Evolutionary conservation across 2,329 filamentous ascomycete genomes (phyloP).

Genomic region (Colletotrichum echinochloae): DNA sequence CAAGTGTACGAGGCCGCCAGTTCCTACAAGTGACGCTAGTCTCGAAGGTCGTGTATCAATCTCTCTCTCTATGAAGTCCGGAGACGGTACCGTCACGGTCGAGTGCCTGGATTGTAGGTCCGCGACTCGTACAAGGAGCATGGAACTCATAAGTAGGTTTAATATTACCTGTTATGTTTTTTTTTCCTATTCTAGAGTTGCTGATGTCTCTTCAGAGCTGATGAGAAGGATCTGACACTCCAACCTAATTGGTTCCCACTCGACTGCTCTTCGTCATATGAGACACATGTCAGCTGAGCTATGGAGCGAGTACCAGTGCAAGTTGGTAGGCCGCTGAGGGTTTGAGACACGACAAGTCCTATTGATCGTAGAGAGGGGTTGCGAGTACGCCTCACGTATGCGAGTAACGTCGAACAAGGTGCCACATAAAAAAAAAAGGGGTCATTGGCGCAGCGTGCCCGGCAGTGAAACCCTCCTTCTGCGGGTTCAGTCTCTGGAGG

Average conservation of each 20-base stretch:
- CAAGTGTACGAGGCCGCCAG: not conserved
- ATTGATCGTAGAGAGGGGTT: too few species aligned
- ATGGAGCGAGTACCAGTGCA: too few species aligned
- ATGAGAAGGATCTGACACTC: not conserved
- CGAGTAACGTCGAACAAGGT: not conserved
- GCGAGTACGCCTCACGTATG: not conserved
- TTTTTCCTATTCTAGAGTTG: not conserved
- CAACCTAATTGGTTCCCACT: not conserved
- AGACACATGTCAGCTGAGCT: not conserved
- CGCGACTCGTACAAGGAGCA: too few species aligned
- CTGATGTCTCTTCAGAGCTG: not conserved
- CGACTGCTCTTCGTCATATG: not conserved
- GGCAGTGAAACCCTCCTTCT: too few species aligned
- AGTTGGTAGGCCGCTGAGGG: too few species aligned
- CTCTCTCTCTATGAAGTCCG: slow-evolving; percentile 46
- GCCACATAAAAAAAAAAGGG: not conserved
- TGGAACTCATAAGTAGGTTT: not conserved
- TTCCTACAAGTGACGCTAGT: not conserved
- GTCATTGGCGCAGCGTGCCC: not conserved
- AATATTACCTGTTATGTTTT: not conserved
- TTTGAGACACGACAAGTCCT: not conserved
- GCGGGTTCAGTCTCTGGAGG: too few species aligned
- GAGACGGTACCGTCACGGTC: slow-evolving; percentile 50
- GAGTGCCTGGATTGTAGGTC: slow-evolving; percentile 46
- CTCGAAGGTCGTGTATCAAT: slow-evolving; percentile 13